Base-by-base conservation (phyloP, 208 protist genomes). In the Willaertia magna region DNA sequence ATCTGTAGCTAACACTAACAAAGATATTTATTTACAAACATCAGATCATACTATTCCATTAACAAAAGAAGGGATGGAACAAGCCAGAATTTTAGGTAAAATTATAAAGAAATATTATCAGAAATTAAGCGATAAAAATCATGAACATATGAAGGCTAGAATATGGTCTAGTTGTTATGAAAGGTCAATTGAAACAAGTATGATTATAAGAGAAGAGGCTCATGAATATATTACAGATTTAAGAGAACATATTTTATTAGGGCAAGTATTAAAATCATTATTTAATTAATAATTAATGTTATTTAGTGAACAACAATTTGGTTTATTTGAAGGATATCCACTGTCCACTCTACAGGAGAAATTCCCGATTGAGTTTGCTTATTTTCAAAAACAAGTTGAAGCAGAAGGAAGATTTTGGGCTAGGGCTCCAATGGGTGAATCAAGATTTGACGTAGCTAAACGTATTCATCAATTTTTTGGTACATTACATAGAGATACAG, bases 261-360 rank as follows among this genome's bases (percentile, higher is more conserved):
- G n/a, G n/a, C n/a, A n/a, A n/a, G n/a, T n/a, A n/a, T n/a, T n/a
- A n/a, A n/a, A n/a, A n/a, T n/a, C n/a, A n/a, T n/a, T n/a, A n/a
- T n/a, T n/a, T n/a, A n/a, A n/a, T n/a, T n/a, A n/a, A n/a, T n/a
- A n/a, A n/a, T n/a, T n/a, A n/a, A n/a, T n/a, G n/a, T n/a, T n/a
- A n/a, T n/a, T n/a, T n/a, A n/a, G n/a, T n/a, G 79, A 84, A 12
- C 79, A 84, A 61, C 79, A 84, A 43, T 84, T 84, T 61, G 79
- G 79, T 20, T 59, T 84, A 16, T 84, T 84, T n/a, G 79, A 84
- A 61, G 79, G 79, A 61, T 9, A 67, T 20, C 34, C 44, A n/a
- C 30, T 84, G 14, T 22, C 59, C 4, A 30, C 59, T 26, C n/a
- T 84, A 6, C 14, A 3, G 0, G 20, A 51, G 4, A 52, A 22